Evolutionary conservation across 345 rosid species (phyloP), one percentile per base, ranked within the genome.

Genomic region (Bruguiera sexangula): DNA sequence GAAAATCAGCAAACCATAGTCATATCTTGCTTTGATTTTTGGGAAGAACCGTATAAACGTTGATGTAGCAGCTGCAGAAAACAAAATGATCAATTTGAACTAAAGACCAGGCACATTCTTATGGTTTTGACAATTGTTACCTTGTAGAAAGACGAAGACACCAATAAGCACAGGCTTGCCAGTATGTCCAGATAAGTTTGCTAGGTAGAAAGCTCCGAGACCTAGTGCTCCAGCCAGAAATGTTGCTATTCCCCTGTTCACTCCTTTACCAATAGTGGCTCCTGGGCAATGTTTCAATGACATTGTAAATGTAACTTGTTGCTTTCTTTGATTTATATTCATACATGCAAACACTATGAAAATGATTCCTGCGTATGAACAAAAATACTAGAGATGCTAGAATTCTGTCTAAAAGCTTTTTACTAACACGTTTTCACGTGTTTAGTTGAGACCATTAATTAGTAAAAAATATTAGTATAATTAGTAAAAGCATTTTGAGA

Each of bases 41-140:
- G 98, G 98, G 21, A 90, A 84, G 79, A 91, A 93, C 43, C 97
- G 75, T 61, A 86, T 24, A 69, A 87, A 93, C 30, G 98, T 91
- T 8, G 86, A 75, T 30, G 71, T 30, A 19, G 87, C 60, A 60
- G 96, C 98, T 90, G 81, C 73, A 78, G 36, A 56, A 20, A 20
- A 20, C 4, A 1, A 29, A 46, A 24, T 29, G 67, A 43, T 15
- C 50, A 43, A 43, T 13, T 43, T 43, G 18, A 13, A 43, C 50
- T 13, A 43, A 43, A 43, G 50, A 15, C 18, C 16, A 13, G 50
- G 50, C 19, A 43, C 4, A 43, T 11, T 13, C 13, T 11, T 11
- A 13, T 43, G 50, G 16, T 43, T 15, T 18, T 53, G 53, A 34
- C 2, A 19, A 19, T n/a, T 22, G 24, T 1, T 51, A 71, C 77